Conservation (phyloP, 2,329 filamentous ascomycete species). For the Colletotrichum plurivorum region DNA sequence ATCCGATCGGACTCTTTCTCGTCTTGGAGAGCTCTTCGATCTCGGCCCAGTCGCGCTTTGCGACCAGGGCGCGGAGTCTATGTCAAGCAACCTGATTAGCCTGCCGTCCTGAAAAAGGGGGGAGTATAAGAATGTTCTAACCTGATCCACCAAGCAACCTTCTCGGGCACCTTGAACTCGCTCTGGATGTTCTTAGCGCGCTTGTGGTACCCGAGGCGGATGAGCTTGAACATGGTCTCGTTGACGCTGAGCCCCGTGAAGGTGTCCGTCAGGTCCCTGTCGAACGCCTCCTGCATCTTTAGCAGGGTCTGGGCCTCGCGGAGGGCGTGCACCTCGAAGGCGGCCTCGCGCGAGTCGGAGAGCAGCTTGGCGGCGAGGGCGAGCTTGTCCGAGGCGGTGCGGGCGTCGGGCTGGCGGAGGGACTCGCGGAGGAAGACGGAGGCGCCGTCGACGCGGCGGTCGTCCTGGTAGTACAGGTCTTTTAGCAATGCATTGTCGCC, state of each 20-base stretch:
- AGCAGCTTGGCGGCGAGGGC: conserved; percentile 88
- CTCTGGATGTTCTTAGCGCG: conserved; percentile 89
- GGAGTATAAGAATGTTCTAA: too few species aligned
- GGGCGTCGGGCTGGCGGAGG: conserved; percentile 77
- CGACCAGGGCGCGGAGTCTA: conserved; percentile 88
- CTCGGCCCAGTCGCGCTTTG: conserved; percentile 91
- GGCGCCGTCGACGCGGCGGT: conserved; percentile 88
- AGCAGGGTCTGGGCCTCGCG: conserved; percentile 86
- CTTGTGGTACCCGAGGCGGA: conserved; percentile 85
- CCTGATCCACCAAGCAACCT: conserved; percentile 88
- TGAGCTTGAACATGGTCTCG: conserved; percentile 91
- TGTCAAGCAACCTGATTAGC: conserved; percentile 6
- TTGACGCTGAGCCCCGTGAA: conserved; percentile 91
- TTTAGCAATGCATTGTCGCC: conserved; percentile 87
- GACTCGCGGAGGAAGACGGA: conserved; percentile 90
- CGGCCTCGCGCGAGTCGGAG: conserved; percentile 84
- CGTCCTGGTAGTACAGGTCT: conserved; percentile 97
- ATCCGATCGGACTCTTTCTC: conserved; percentile 93
- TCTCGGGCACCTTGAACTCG: conserved; percentile 95
- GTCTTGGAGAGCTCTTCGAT: conserved; percentile 86
- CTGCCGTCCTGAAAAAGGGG: too few species aligned
- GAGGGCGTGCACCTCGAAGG: conserved; percentile 80
- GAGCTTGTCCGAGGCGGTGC: conserved; percentile 85
- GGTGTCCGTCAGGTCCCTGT: conserved; percentile 82
- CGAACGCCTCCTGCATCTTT: conserved; percentile 88